Percentiles rank a stretch among this genome's conserved stretches.
Conservation (phyloP, 2,329 filamentous ascomycete genomes). For the Oidium heveae region DNA sequence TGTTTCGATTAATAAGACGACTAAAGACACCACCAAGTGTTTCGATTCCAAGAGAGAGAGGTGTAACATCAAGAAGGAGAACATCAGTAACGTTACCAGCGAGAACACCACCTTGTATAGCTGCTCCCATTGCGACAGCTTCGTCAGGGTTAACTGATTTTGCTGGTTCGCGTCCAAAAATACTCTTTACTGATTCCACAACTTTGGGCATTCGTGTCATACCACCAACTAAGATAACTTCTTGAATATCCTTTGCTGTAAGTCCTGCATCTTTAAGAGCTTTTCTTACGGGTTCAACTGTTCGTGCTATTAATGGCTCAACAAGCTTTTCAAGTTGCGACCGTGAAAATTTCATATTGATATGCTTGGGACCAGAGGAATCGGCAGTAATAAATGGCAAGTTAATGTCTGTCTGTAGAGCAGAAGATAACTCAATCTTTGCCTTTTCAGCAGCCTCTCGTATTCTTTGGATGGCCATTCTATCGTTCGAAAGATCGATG, state of each 20-base stretch:
- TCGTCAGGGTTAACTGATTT: constrained; percentile 98
- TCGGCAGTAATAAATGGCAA: constrained; percentile 97
- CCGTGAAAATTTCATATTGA: constrained; percentile 83
- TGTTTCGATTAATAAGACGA: constrained; percentile 95
- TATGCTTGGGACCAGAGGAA: constrained; percentile 88
- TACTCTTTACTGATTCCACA: constrained; percentile 78
- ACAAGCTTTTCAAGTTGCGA: constrained; percentile 84
- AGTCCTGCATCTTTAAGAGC: constrained; percentile 88
- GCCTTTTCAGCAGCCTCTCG: constrained; percentile 97
- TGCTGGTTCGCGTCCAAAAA: constrained; percentile 87
- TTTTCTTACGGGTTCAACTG: constrained; percentile 83
- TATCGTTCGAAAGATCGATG: constrained; percentile 72
- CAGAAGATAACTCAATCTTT: constrained; percentile 95
- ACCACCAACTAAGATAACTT: constrained; percentile 93
- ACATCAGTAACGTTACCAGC: constrained; percentile 93
- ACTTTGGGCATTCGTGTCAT: constrained; percentile 99
- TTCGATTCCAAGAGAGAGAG: constrained; percentile 93
- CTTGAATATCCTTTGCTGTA: constrained; percentile 80
- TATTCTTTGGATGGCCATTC: constrained; percentile 98
- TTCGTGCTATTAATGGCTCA: constrained; percentile 65
- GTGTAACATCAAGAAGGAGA: constrained; percentile 82
- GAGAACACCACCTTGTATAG: constrained; percentile 89
- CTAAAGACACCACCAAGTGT: constrained; percentile 96
- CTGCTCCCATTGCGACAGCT: constrained; percentile 91
- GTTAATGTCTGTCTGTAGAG: constrained; percentile 90